Base-by-base conservation (phyloP, 208 protist genomes). In the Leishmania braziliensis region DNA sequence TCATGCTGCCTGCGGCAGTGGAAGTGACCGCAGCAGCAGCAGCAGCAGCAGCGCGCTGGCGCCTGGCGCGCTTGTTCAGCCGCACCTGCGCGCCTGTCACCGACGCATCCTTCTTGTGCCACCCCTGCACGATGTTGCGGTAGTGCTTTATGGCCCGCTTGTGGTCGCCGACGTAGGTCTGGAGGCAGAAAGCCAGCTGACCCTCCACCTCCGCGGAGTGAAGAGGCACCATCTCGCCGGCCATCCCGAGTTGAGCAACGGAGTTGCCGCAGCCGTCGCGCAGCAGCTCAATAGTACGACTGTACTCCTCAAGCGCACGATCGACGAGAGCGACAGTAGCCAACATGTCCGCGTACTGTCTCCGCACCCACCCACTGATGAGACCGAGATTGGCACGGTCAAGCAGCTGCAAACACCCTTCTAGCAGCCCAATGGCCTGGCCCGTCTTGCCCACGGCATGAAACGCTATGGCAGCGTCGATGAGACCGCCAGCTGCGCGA, bases 121-220 rank as follows among this genome's bases (percentile, higher is more conserved):
- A 73, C 39, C 33, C 48, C 51, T 84, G 56, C 66, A 95, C 58
- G 4, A 86, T 89, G 60, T 81, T 80, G 29, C 85, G 86, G 85
- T 91, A 96, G 83, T 95, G 90, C 70, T 82, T 68, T 76, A 90
- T 87, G 16, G 93, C 93, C 10, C 93, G 90, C 46, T 75, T 70
- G 80, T 93, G 91, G 62, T 95, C 93, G 39, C 91, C 87, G 26
- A 97, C 93, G 81, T 92, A 86, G 12, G 79, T 83, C 79, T 95
- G 92, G 71, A 94, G 87, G 71, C 92, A 95, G 79, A 93, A 84
- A 12, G 90, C 93, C 60, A 95, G 74, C 74, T 90, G 88, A 2
- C 82, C 86, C 72, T 97, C 90, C n/a, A 95, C 89, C 70, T 93
- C 90, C 56, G 85, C 80, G 12, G 77, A n/a, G 36, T 74, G 82